A percentile compares a stretch with the other conserved stretches of the same genome.
These are phyloP conservation scores for Beauveria scarabaeidicola DNA, from an alignment of 2,329 filamentous ascomycete species.

Conservation along the genomic window DNA sequence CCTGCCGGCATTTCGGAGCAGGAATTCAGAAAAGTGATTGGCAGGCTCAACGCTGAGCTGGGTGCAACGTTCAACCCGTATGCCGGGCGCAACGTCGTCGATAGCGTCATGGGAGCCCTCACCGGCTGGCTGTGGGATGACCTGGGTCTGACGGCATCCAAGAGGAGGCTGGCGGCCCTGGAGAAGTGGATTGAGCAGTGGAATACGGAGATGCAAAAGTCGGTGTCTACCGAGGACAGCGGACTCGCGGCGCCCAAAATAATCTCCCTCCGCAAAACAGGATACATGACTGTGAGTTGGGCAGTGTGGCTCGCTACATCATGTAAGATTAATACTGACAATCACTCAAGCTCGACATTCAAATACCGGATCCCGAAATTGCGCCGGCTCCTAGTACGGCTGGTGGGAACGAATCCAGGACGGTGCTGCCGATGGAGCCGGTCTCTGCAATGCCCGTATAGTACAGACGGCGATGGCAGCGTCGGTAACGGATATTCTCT, in stretches of 20 bases:
- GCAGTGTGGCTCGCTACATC: not conserved
- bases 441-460: conserved; percentile 17
- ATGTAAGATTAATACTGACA: not conserved
- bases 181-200: conserved; percentile 81
- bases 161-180: conserved; percentile 58
- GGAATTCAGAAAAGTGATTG: conserved; percentile 75
- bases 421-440: conserved; percentile 26
- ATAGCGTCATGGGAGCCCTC: conserved; percentile 67
- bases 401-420: conserved; percentile 29
- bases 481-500: not conserved
- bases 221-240: conserved; percentile 38
- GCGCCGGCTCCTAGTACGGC: conserved; percentile 41
- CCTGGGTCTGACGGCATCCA: conserved; percentile 66
- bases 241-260: conserved; percentile 55
- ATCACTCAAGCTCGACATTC: conserved; percentile 58
- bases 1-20: conserved; percentile 72
- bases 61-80: conserved; percentile 74
- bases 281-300: conserved; percentile 68
- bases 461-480: not conserved
- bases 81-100: conserved; percentile 66
- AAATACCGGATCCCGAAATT: conserved; percentile 71
- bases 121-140: conserved; percentile 97
- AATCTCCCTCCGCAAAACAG: conserved; percentile 70
- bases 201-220: conserved; percentile 65
- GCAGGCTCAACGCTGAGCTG: conserved; percentile 72